phyloP scores from a whole-genome alignment of 2,329 filamentous ascomycete species.

The Endothia cerciana region DNA sequence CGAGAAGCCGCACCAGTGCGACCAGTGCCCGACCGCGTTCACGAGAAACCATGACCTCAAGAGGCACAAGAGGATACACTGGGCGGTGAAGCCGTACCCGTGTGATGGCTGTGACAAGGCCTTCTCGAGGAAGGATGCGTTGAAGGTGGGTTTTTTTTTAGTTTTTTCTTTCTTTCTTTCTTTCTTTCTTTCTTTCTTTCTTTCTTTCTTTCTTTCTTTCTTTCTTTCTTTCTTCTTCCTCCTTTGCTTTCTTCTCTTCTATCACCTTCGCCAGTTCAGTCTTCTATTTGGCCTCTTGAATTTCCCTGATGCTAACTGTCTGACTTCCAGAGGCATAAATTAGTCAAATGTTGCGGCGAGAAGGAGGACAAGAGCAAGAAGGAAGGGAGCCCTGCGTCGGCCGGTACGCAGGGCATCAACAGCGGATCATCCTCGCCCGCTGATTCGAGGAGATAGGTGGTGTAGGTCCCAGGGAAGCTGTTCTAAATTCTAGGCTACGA shows the following conservation, averaged over 20 bases:
- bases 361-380: constrained; percentile 35
- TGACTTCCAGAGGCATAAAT: constrained; percentile 58
- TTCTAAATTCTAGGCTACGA: background rate
- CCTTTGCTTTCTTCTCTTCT: too few relatives aligned
- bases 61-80: constrained; percentile 91
- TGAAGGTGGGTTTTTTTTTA: constrained; percentile 73
- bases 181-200: background rate
- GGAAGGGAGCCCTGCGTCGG: constrained; percentile 25
- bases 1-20: constrained; percentile 95
- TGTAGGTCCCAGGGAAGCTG: background rate
- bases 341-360: constrained; percentile 67
- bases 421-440: constrained; percentile 28
- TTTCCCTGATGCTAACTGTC: constrained; percentile 29
- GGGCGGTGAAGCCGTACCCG: constrained; percentile 94
- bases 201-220: background rate
- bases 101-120: constrained; percentile 93
- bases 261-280: too few relatives aligned
- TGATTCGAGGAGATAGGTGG: constrained; percentile 26
- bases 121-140: constrained; percentile 93
- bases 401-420: constrained; percentile 28
- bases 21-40: constrained; percentile 90
- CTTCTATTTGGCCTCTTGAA: background rate
- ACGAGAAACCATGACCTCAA: constrained; percentile 97
- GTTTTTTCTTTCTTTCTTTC: background rate
- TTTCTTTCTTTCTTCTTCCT: too few relatives aligned